These are phyloP conservation scores for Coccinonectria pachysandricola DNA, from an alignment of 2,329 filamentous ascomycete species.

Conservation along the genomic window DNA sequence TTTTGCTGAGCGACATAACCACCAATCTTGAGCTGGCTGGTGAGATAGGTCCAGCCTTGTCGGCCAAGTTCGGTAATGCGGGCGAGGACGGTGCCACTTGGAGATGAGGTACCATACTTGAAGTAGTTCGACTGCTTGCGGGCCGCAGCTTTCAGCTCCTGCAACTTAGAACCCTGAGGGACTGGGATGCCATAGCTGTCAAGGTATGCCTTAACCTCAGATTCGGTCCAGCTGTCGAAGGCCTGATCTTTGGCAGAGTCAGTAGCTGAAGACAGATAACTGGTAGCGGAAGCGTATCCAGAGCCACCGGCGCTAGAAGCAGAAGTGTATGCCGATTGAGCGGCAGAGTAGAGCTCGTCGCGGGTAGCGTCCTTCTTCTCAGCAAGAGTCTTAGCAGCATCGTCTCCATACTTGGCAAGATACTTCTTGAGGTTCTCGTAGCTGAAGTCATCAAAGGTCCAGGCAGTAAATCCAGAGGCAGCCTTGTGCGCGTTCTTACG, in stretches of 20 bases:
- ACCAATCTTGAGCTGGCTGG: constrained; percentile 37
- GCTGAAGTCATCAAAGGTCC: constrained; percentile 73
- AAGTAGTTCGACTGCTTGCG: constrained; percentile 68
- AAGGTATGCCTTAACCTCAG: constrained; percentile 67
- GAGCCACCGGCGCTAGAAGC: constrained; percentile 48
- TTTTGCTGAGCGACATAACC: constrained; percentile 39
- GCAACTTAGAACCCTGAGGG: constrained; percentile 56
- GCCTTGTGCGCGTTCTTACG: constrained; percentile 64
- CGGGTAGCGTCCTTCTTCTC: constrained; percentile 56
- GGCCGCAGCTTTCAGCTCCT: constrained; percentile 60
- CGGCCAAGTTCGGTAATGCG: constrained; percentile 44
- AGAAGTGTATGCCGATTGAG: constrained; percentile 48
- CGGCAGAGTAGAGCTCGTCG: constrained; percentile 61
- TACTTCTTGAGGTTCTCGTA: constrained; percentile 57
- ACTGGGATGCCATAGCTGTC: constrained; percentile 64
- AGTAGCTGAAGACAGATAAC: constrained; percentile 57
- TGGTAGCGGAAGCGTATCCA: constrained; percentile 58
- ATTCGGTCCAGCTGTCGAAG: constrained; percentile 65
- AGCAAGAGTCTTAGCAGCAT: constrained; percentile 46
- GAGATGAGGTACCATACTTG: constrained; percentile 60
- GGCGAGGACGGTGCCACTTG: constrained; percentile 54
- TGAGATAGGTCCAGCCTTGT: constrained; percentile 41
- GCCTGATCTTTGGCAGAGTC: constrained; percentile 51
- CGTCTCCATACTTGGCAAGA: constrained; percentile 40
- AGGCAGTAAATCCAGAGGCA: constrained; percentile 55